Conservation (phyloP, 306 rosid species). For the Dalbergia cochinchinensis region DNA sequence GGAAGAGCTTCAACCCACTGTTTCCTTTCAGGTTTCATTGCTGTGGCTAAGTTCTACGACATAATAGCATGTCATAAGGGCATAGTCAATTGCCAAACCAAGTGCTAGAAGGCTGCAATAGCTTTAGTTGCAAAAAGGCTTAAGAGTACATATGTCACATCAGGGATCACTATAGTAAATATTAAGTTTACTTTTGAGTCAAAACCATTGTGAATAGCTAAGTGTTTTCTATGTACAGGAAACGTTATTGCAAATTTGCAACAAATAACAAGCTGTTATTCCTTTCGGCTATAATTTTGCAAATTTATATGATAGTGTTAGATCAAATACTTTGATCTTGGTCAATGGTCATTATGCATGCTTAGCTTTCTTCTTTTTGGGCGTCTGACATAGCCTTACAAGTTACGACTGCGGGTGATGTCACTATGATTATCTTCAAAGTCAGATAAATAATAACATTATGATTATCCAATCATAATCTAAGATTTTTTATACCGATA, state of each 20-base stretch:
- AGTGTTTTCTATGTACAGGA: slow-evolving; percentile 37
- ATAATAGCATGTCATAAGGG: slow-evolving; percentile 27
- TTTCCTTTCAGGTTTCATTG: slow-evolving; percentile 34
- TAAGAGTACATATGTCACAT: slow-evolving; percentile 29
- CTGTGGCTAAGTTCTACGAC: slow-evolving; percentile 34
- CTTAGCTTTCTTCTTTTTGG: too few species aligned
- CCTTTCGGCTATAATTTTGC: slow-evolving; percentile 29
- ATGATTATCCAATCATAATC: too few species aligned
- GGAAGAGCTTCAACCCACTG: slow-evolving; percentile 44
- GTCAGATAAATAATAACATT: too few species aligned
- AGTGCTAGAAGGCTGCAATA: slow-evolving; percentile 35
- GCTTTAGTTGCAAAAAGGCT: slow-evolving; percentile 29
- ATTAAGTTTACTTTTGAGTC: slow-evolving; percentile 14
- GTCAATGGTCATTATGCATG: too few species aligned
- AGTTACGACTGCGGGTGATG: too few species aligned
- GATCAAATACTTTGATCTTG: too few species aligned
- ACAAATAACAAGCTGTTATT: slow-evolving; percentile 35
- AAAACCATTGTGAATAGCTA: slow-evolving; percentile 43
- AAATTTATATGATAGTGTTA: slow-evolving; percentile 21
- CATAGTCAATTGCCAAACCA: slow-evolving; percentile 9
- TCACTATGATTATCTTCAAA: too few species aligned
- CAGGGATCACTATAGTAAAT: slow-evolving; percentile 35
- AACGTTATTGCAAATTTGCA: slow-evolving; percentile 19
- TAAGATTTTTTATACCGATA: too few species aligned
- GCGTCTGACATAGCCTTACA: too few species aligned